Evolutionary conservation across 192 early-diverging fungal genomes (phyloP), one percentile per base, ranked within the genome.

Genomic region (Coemansia sp.): DNA sequence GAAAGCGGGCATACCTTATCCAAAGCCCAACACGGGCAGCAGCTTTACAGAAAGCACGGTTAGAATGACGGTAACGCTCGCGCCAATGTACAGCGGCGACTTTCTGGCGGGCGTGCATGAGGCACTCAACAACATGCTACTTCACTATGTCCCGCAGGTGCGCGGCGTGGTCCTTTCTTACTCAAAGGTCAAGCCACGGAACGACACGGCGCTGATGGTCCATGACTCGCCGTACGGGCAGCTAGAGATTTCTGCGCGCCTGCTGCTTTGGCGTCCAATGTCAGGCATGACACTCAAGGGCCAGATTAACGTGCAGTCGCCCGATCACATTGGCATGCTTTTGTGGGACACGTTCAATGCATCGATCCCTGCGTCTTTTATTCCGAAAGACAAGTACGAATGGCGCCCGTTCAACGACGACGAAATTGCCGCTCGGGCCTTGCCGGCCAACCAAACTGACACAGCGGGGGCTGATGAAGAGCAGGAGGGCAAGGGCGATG

Each of bases 321-420:
- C 89, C 5, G 91, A 94, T 67, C 95, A 98, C 54, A 89, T 98
- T 63, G 95, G 93, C 60, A 77, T 94, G 21, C 80, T 98, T 38
- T 80, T 98, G 43, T 91, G 93, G 69, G 89, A 91, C 34, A 88
- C 92, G 7, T 94, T 98, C 79, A 98, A 98, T 58, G 95, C 93
- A 18, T 94, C 92, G 13, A 95, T 98, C 31, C 86, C 95, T 4
- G 80, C 86, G 13, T 85, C 87, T 48, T 77, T 85, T 52, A 89
- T 97, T 34, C 88, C 85, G 23, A 73, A 81, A 51, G 71, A 75
- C 51, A 84, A 81, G 64, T 97, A 87, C 63, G 78, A 82, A 52
- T 94, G 85, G 86, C 60, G 70, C 54, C 67, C 74, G 32, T 78
- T 71, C 55, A 71, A 63, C 65, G 71, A 76, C 52, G 65, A 76